These are phyloP conservation scores for Penicillium sp. DNA, from an alignment of 2,329 filamentous ascomycete species.

Conservation along the genomic window DNA sequence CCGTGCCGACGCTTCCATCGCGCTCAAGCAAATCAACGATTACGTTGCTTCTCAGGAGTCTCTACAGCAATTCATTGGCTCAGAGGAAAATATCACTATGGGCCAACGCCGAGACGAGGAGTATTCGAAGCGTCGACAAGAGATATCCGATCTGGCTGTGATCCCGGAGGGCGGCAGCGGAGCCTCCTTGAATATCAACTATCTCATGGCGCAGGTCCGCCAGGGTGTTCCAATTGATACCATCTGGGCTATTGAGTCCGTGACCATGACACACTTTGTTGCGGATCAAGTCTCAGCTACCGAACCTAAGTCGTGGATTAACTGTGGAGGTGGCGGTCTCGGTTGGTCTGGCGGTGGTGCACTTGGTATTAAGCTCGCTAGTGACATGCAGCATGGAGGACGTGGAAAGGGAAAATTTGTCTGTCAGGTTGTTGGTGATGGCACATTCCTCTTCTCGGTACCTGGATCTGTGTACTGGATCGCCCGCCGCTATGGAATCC, in stretches of 20 bases:
- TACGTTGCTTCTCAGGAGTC: slow-evolving; percentile 54
- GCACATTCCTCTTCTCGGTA: slow-evolving; percentile 65
- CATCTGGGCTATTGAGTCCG: slow-evolving; percentile 75
- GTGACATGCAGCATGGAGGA: slow-evolving; percentile 52
- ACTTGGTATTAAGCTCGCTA: slow-evolving; percentile 73
- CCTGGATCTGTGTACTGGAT: slow-evolving; percentile 70
- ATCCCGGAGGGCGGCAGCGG: slow-evolving; percentile 56
- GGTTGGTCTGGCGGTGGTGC: slow-evolving; percentile 78
- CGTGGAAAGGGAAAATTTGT: slow-evolving; percentile 58
- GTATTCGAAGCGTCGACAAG: slow-evolving; percentile 59
- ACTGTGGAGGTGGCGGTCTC: slow-evolving; percentile 76
- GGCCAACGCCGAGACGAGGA: slow-evolving; percentile 58
- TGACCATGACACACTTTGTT: slow-evolving; percentile 68
- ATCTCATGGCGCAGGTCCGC: slow-evolving; percentile 57
- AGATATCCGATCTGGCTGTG: slow-evolving; percentile 57
- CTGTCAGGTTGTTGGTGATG: slow-evolving; percentile 66
- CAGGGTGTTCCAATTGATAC: slow-evolving; percentile 62
- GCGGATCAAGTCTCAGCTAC: slow-evolving; percentile 69
- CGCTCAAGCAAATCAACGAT: slow-evolving; percentile 68
- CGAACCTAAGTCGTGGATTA: slow-evolving; percentile 72
- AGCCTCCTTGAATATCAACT: slow-evolving; percentile 62
- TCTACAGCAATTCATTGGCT: slow-evolving; percentile 46
- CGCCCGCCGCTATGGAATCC: slow-evolving; percentile 63
- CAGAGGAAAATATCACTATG: slow-evolving; percentile 45
- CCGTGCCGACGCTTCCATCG: slow-evolving; percentile 62